phyloP scores from a whole-genome alignment of 805 yeast genomes.

The Candida maris region DNA sequence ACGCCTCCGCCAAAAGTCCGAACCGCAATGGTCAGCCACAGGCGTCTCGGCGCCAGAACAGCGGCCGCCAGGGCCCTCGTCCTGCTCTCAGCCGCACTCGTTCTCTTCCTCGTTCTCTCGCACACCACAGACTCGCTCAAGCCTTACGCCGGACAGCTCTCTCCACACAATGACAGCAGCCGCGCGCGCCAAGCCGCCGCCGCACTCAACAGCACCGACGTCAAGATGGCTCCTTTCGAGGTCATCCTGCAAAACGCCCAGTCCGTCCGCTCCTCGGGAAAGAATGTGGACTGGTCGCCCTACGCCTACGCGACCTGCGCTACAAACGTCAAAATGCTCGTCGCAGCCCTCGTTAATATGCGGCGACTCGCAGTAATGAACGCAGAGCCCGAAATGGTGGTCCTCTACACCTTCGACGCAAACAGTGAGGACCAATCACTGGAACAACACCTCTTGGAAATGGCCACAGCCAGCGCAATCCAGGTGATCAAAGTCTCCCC shows the following conservation, averaged over 20 bases:
- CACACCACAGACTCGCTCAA: too few relatives aligned
- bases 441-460: constrained; percentile 9
- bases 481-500: background rate
- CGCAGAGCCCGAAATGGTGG: constrained; percentile 43
- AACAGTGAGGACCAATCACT: background rate
- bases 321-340: constrained; percentile 46
- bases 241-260: constrained; percentile 1
- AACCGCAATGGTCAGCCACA: too few relatives aligned
- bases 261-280: background rate
- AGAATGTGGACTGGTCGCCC: constrained; percentile 34
- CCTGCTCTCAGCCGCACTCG: too few relatives aligned
- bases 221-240: constrained; percentile 1
- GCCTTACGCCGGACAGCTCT: too few relatives aligned
- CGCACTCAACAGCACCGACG: constrained; percentile 1
- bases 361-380: constrained; percentile 30
- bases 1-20: too few relatives aligned
- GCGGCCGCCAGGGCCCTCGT: too few relatives aligned
- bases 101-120: too few relatives aligned
- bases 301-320: constrained; percentile 61
- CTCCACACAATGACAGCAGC: too few relatives aligned
- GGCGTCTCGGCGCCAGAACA: too few relatives aligned
- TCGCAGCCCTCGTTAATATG: constrained; percentile 49
- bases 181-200: too few relatives aligned
- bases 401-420: constrained; percentile 33
- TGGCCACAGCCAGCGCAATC: background rate